phyloP scores from a whole-genome alignment of 495 filamentous ascomycete genomes.

The Neurospora africana region DNA sequence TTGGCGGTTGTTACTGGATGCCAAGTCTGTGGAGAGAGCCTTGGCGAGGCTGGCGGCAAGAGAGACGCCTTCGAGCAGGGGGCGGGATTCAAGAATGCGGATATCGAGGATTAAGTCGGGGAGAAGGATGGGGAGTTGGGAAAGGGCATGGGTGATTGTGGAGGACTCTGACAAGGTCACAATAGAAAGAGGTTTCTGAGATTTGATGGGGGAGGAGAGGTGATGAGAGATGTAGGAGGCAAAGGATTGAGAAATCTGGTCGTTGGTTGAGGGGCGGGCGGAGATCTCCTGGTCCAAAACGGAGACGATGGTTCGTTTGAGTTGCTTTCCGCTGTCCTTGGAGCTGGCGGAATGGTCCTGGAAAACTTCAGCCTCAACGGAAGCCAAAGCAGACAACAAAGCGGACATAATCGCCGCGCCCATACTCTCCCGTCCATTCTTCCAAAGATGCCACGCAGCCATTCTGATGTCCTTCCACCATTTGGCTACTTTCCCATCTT shows the following conservation, averaged over 20 bases:
- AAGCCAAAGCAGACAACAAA: constrained; percentile 34
- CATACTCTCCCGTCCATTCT: constrained; percentile 56
- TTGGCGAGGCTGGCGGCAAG: constrained; percentile 39
- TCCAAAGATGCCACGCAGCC: constrained; percentile 54
- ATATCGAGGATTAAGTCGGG: constrained; percentile 32
- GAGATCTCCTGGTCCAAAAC: constrained; percentile 1
- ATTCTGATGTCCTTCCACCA: constrained; percentile 48
- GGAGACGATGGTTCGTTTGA: constrained; percentile 7
- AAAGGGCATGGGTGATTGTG: constrained; percentile 37
- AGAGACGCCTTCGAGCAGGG: constrained; percentile 52
- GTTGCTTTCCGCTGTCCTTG: constrained; percentile 18
- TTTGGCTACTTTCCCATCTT: neutral
- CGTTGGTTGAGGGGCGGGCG: constrained; percentile 37
- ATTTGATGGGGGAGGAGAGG: constrained; percentile 1
- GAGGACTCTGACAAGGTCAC: constrained; percentile 52
- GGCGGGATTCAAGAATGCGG: constrained; percentile 54
- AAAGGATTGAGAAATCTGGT: constrained; percentile 10
- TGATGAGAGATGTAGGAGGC: neutral
- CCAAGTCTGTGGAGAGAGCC: constrained; percentile 11
- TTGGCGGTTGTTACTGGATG: constrained; percentile 11
- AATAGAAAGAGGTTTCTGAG: constrained; percentile 28
- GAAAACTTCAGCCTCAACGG: constrained; percentile 12
- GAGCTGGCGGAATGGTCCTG: constrained; percentile 12
- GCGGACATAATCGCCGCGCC: constrained; percentile 46
- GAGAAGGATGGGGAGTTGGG: constrained; percentile 6